A percentile compares a stretch with the other conserved stretches of the same genome.
Evolutionary conservation across 495 filamentous ascomycete species (phyloP).

Genomic region (Friedmanniomyces endolithicus): DNA sequence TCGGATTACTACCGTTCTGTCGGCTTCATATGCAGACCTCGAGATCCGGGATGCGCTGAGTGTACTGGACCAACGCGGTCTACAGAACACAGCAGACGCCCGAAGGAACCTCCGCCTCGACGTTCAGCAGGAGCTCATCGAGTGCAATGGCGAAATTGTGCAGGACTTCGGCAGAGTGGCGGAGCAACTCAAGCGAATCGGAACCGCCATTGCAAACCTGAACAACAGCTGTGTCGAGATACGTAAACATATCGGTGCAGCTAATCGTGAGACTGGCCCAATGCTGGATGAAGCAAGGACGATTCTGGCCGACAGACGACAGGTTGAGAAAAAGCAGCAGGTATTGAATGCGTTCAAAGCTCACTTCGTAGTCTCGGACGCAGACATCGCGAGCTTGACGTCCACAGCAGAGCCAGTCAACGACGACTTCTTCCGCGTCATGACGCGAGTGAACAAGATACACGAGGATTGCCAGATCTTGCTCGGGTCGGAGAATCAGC

Average conservation of each 20-base stretch:
- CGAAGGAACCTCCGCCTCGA: slow-evolving; percentile 70
- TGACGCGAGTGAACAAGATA: slow-evolving; percentile 76
- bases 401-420: slow-evolving; percentile 68
- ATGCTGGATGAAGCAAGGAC: slow-evolving; percentile 66
- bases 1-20: slow-evolving; percentile 74
- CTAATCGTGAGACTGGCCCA: slow-evolving; percentile 61
- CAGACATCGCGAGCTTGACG: slow-evolving; percentile 60
- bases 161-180: slow-evolving; percentile 82
- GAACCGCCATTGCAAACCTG: slow-evolving; percentile 59
- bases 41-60: slow-evolving; percentile 80
- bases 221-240: slow-evolving; percentile 76
- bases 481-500: slow-evolving; percentile 80
- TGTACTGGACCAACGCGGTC: slow-evolving; percentile 56
- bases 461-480: slow-evolving; percentile 79
- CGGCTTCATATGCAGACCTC: slow-evolving; percentile 80
- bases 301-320: slow-evolving; percentile 59
- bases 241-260: slow-evolving; percentile 58
- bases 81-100: slow-evolving; percentile 67
- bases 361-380: slow-evolving; percentile 73
- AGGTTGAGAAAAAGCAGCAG: slow-evolving; percentile 75
- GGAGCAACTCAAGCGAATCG: slow-evolving; percentile 84
- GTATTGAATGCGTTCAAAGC: slow-evolving; percentile 70
- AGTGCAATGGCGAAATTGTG: slow-evolving; percentile 86
- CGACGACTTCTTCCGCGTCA: slow-evolving; percentile 68
- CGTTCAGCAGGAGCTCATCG: slow-evolving; percentile 83